A percentile compares a stretch with the other conserved stretches of the same genome.
Conservation (phyloP, 2,329 filamentous ascomycete genomes). For the Kalmusia sp. region DNA sequence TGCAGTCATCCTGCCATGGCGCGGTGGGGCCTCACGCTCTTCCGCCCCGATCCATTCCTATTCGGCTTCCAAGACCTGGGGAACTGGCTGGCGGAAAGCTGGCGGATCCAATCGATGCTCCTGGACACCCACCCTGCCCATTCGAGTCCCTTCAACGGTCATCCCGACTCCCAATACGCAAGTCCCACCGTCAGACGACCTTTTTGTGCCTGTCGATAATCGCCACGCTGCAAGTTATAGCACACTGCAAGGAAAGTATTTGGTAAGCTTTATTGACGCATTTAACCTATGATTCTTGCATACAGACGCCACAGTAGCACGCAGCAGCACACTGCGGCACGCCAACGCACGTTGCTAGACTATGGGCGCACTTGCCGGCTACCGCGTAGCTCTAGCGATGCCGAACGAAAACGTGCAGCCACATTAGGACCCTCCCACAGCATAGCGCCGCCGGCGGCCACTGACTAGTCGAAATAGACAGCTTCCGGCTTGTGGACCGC, state of each 20-base stretch:
- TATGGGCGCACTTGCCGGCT: slow-evolving; percentile 18
- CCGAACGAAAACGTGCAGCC: slow-evolving; percentile 17
- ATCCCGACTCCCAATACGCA: slow-evolving; percentile 10
- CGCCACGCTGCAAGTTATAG: slow-evolving; percentile 21
- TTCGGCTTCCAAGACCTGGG: slow-evolving; percentile 28
- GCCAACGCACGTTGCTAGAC: slow-evolving; percentile 20
- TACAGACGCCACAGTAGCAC: slow-evolving; percentile 6
- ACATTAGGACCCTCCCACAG: slow-evolving; percentile 9
- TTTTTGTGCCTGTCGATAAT: slow-evolving; percentile 16
- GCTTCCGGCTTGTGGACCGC: slow-evolving; percentile 54
- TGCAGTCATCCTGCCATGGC: slow-evolving; percentile 18
- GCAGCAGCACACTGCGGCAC: slow-evolving; percentile 9
- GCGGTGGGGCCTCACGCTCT: slow-evolving; percentile 15
- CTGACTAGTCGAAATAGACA: slow-evolving; percentile 49
- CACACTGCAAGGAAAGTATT: slow-evolving; percentile 2
- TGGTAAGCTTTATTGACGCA: slow-evolving; percentile 17
- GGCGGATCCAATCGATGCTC: slow-evolving; percentile 13
- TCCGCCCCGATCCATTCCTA: slow-evolving; percentile 25
- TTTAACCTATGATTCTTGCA: slow-evolving; percentile 11
- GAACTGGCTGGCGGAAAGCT: slow-evolving; percentile 16
- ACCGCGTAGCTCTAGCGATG: slow-evolving; percentile 2
- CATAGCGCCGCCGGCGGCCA: slow-evolving; percentile 6
- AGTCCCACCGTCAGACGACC: slow-evolving; percentile 18
- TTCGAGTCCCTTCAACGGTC: slow-evolving; percentile 9
- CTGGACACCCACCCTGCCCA: slow-evolving; percentile 16